A percentile compares a stretch with the other conserved stretches of the same genome.
These are phyloP conservation scores for Monascus purpureus DNA, from an alignment of 495 filamentous ascomycete species.

Conservation along the genomic window DNA sequence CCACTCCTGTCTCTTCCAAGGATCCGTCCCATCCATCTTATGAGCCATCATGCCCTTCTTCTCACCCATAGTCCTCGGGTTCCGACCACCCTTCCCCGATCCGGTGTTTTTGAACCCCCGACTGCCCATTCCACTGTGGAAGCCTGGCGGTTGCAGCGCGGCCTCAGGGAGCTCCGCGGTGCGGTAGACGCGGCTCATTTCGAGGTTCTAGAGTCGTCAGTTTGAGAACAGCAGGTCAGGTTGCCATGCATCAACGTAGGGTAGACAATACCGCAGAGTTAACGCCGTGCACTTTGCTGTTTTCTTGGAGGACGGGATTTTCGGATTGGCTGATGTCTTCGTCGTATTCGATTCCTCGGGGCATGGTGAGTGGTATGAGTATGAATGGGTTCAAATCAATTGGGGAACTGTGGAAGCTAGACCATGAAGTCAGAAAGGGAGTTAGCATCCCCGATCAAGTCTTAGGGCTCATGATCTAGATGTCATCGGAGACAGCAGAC, in stretches of 20 bases:
- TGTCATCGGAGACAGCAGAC: too few species aligned
- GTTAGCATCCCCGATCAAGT: neutral
- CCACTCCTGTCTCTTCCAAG: neutral
- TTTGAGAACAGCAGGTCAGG: too few species aligned
- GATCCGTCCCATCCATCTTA: neutral
- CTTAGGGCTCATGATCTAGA: neutral
- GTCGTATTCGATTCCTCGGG: slow-evolving; percentile 37
- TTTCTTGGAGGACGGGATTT: slow-evolving; percentile 33
- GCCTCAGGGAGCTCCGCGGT: slow-evolving; percentile 29
- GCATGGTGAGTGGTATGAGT: slow-evolving; percentile 21
- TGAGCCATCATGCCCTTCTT: slow-evolving; percentile 22
- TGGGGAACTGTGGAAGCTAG: slow-evolving; percentile 1
- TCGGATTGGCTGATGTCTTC: slow-evolving; percentile 34
- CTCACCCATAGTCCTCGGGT: slow-evolving; percentile 25
- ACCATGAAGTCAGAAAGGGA: neutral
- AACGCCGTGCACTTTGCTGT: slow-evolving; percentile 28
- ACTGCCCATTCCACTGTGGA: slow-evolving; percentile 12
- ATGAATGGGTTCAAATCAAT: neutral
- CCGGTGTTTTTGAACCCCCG: slow-evolving; percentile 10
- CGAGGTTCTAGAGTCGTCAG: slow-evolving; percentile 13
- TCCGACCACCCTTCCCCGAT: slow-evolving; percentile 29
- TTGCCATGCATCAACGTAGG: neutral
- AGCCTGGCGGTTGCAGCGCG: slow-evolving; percentile 12
- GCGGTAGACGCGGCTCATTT: slow-evolving; percentile 27
- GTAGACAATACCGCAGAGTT: slow-evolving; percentile 16